Conservation (phyloP, 2,329 filamentous ascomycete species). For the Nannizzia gypsea region DNA sequence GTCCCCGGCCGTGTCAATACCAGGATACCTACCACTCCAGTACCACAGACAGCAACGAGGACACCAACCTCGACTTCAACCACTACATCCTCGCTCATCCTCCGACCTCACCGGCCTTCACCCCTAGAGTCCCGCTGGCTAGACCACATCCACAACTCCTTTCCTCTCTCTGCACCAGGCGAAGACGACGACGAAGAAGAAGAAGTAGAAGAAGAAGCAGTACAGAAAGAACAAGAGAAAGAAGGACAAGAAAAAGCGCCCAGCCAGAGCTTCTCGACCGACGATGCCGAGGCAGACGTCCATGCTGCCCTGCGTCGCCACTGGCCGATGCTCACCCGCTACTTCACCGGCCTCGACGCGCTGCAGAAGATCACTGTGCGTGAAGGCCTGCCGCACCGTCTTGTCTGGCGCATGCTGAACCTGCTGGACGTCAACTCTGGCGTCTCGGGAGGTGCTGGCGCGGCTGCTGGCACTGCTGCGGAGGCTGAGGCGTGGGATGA, state of each 20-base stretch:
- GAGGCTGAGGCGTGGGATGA: slow-evolving; percentile 19
- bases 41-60: slow-evolving; percentile 1
- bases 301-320: slow-evolving; percentile 40
- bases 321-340: slow-evolving; percentile 66
- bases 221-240: too few relatives aligned
- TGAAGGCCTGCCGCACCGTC: slow-evolving; percentile 74
- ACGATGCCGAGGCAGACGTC: slow-evolving; percentile 16
- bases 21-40: too few relatives aligned
- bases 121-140: slow-evolving; percentile 65
- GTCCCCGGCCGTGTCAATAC: slow-evolving; percentile 29
- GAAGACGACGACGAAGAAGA: too few relatives aligned
- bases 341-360: slow-evolving; percentile 75
- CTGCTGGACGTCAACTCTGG: slow-evolving; percentile 52
- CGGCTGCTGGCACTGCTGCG: slow-evolving; percentile 19
- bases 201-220: too few relatives aligned
- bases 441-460: too few relatives aligned
- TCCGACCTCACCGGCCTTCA: slow-evolving; percentile 66
- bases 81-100: slow-evolving; percentile 55
- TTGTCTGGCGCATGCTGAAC: slow-evolving; percentile 41
- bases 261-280: slow-evolving; percentile 14
- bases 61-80: neutral
- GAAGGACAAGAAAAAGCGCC: neutral
- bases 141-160: slow-evolving; percentile 34
- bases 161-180: slow-evolving; percentile 17
- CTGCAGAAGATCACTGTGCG: slow-evolving; percentile 77